These are phyloP conservation scores for Melastoma malabathricum DNA, from an alignment of 345 rosid species.

Conservation along the genomic window DNA sequence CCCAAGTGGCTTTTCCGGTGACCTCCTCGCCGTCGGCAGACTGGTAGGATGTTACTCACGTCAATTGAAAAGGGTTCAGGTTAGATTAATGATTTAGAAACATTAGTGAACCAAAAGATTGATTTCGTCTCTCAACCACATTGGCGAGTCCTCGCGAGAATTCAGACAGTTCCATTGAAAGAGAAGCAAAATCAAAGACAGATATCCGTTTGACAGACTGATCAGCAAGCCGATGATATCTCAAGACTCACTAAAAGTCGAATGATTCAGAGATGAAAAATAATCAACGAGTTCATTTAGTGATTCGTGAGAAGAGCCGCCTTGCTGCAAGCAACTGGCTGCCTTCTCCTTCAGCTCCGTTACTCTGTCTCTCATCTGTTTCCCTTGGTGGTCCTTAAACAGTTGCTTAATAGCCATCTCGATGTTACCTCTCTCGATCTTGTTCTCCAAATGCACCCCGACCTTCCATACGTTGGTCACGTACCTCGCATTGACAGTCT, in stretches of 20 bases:
- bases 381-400: slow-evolving; percentile 23
- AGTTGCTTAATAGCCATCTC: slow-evolving; percentile 22
- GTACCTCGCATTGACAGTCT: slow-evolving; percentile 34
- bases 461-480: slow-evolving; percentile 37
- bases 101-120: too few species aligned
- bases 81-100: too few species aligned
- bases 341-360: slow-evolving; percentile 21
- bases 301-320: slow-evolving; percentile 26
- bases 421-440: slow-evolving; percentile 23
- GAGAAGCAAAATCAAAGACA: too few species aligned
- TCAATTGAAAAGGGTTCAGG: too few species aligned
- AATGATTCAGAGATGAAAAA: slow-evolving; percentile 14
- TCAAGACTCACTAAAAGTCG: not conserved
- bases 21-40: too few species aligned
- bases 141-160: too few species aligned
- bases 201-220: too few species aligned
- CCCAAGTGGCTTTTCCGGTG: too few species aligned
- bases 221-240: too few species aligned
- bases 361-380: slow-evolving; percentile 21
- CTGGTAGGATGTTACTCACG: too few species aligned
- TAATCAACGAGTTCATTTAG: slow-evolving; percentile 22
- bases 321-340: slow-evolving; percentile 15
- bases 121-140: too few species aligned
- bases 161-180: too few species aligned
- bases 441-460: slow-evolving; percentile 31